Base-by-base conservation (phyloP, 2,329 filamentous ascomycete species). In the Curvularia eragrostidis region DNA sequence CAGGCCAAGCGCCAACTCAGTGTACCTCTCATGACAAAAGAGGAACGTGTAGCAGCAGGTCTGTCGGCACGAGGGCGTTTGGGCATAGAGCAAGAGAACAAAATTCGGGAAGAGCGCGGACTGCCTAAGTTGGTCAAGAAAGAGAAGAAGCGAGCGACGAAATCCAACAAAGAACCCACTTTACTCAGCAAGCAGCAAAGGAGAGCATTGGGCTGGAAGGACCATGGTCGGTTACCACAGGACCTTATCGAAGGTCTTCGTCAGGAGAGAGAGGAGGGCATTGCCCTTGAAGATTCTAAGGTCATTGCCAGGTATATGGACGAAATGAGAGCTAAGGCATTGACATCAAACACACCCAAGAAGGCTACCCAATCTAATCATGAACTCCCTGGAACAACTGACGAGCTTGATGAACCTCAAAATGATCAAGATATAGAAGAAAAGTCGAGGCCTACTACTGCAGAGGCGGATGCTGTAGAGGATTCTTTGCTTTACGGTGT, bases 101-200 rank as follows among this genome's bases (percentile, higher is more conserved):
- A 66, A 15, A 66, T 72, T 38, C 66, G 71, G 34, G 56, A 58
- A 52, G 59, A 71, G 46, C 68, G 67, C 42, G 67, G 67, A 7
- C 46, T 70, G 9, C 56, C 62, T n/a, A 61, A 59, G 48, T 48
- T 48, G 15, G 50, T 42, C 0, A 48, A 59, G 21, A 68, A 65
- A 30, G 36, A 28, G n/a, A 69, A 63, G 38, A 72, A 65, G 48
- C 52, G 53, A 43, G 51, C 48, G n/a, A 59, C 55, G 13, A 57
- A 54, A 19, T n/a, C 54, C 15, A 43, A 52, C n/a, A 66, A 58
- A 3, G 65, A 67, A 23, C 59, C 63, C 18, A 54, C 68, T 19
- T 47, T 71, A 2, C 60, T 73, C 19, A 70, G 57, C 44, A 70
- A 66, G 51, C 59, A 71, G 44, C 67, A 73, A 44, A 65, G 69